Evolutionary conservation across 2,329 filamentous ascomycete genomes (phyloP).

Genomic region (Thelonectria discophora): DNA sequence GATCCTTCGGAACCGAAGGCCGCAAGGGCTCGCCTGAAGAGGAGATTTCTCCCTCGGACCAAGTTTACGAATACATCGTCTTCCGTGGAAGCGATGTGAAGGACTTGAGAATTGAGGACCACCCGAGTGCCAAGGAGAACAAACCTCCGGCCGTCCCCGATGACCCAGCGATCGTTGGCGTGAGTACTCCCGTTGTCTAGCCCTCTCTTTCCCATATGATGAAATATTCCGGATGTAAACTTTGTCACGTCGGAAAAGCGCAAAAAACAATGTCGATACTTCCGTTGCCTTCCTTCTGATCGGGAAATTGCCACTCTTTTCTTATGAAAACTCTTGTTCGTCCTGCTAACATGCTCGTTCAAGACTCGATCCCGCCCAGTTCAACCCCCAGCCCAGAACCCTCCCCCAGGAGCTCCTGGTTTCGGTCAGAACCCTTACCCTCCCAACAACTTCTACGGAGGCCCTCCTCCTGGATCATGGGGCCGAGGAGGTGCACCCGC

Average conservation of each 20-base stretch:
- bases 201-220: constrained; percentile 69
- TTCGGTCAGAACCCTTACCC: constrained; percentile 57
- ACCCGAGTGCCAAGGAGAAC: constrained; percentile 76
- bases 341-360: constrained; percentile 36
- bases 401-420: constrained; percentile 47
- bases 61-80: constrained; percentile 97
- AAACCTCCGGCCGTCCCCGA: constrained; percentile 83
- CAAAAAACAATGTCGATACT: constrained; percentile 96
- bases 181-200: constrained; percentile 67
- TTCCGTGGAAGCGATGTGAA: constrained; percentile 99
- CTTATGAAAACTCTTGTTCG: constrained; percentile 31
- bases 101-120: constrained; percentile 92
- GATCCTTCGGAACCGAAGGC: constrained; percentile 93
- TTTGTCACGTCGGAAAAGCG: constrained; percentile 85
- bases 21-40: constrained; percentile 80
- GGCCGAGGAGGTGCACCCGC: constrained; percentile 62
- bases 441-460: constrained; percentile 58
- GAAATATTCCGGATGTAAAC: constrained; percentile 99
- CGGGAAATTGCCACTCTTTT: constrained; percentile 26
- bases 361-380: constrained; percentile 54
- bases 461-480: constrained; percentile 64
- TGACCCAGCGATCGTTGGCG: constrained; percentile 95
- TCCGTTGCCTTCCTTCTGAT: constrained; percentile 99
- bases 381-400: constrained; percentile 45
- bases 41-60: constrained; percentile 84